Evolutionary conservation across 768 basidiomycete genomes (phyloP).

Genomic region (Mycena indigotica): DNA sequence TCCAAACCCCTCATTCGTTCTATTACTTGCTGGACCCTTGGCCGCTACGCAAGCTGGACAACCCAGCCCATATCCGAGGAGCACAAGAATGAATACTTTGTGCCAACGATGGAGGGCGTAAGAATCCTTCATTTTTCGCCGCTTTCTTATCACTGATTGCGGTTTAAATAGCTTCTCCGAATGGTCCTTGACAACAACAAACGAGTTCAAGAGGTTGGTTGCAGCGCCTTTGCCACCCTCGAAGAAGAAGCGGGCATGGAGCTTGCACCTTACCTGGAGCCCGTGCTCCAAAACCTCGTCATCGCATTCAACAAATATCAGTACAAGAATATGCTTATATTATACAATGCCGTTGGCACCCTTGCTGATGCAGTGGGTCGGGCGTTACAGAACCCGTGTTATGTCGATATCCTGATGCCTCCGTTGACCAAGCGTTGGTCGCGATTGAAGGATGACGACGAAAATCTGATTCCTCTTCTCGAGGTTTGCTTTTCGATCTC

Average conservation of each 20-base stretch:
- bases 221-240: slow-evolving; percentile 96
- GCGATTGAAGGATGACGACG: slow-evolving; percentile 88
- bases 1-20: slow-evolving; percentile 97
- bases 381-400: slow-evolving; percentile 80
- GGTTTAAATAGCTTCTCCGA: slow-evolving; percentile 75
- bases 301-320: slow-evolving; percentile 98
- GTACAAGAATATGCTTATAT: slow-evolving; percentile 97
- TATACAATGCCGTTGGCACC: slow-evolving; percentile 99
- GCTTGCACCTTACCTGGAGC: slow-evolving; percentile 91
- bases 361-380: slow-evolving; percentile 94
- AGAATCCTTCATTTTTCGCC: slow-evolving; percentile 20
- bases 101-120: slow-evolving; percentile 98
- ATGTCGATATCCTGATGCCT: slow-evolving; percentile 96
- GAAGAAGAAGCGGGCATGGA: slow-evolving; percentile 95
- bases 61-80: slow-evolving; percentile 83
- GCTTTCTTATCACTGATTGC: slow-evolving; percentile 1
- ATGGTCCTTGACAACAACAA: slow-evolving; percentile 99
- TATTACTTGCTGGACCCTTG: slow-evolving; percentile 99
- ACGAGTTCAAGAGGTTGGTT: slow-evolving; percentile 98
- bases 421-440: slow-evolving; percentile 89
- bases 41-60: slow-evolving; percentile 97
- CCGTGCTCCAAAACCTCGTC: slow-evolving; percentile 91
- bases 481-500: slow-evolving; percentile 60
- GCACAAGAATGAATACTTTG: slow-evolving; percentile 87
- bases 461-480: slow-evolving; percentile 89